Percentiles rank a stretch among this genome's conserved stretches.
Conservation (phyloP, 176 grass and related monocot species). For the Carex littledalei region DNA sequence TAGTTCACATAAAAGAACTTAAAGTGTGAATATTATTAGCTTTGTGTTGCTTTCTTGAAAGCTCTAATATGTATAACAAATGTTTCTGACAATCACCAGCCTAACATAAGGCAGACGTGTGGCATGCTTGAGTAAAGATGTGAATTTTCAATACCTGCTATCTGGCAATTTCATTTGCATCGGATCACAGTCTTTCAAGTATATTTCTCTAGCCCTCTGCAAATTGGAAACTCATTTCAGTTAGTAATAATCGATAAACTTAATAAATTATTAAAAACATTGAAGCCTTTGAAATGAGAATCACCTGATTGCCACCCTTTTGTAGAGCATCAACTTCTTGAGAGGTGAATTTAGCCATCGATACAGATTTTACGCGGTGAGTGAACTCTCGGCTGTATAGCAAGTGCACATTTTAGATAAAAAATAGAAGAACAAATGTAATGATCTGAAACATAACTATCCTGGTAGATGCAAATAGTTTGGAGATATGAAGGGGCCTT, state of each 20-base stretch:
- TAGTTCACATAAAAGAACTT: neutral
- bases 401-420: neutral
- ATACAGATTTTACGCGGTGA: conserved; percentile 87
- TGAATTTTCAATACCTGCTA: conserved; percentile 38
- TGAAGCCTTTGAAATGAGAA: neutral
- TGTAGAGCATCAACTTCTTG: conserved; percentile 79
- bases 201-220: conserved; percentile 69
- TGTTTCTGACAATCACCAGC: neutral
- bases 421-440: neutral
- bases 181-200: conserved; percentile 62
- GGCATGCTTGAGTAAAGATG: neutral
- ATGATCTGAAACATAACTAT: neutral
- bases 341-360: conserved; percentile 68
- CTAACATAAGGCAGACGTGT: neutral
- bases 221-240: conserved; percentile 9
- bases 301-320: conserved; percentile 88
- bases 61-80: neutral
- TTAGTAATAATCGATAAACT: neutral
- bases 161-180: conserved; percentile 58
- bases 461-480: neutral
- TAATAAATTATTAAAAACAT: neutral
- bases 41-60: neutral
- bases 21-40: neutral
- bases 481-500: neutral
- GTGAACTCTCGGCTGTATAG: conserved; percentile 77